phyloP scores from a whole-genome alignment of 192 early-diverging fungal genomes.

The Pilobolus umbonatus region DNA sequence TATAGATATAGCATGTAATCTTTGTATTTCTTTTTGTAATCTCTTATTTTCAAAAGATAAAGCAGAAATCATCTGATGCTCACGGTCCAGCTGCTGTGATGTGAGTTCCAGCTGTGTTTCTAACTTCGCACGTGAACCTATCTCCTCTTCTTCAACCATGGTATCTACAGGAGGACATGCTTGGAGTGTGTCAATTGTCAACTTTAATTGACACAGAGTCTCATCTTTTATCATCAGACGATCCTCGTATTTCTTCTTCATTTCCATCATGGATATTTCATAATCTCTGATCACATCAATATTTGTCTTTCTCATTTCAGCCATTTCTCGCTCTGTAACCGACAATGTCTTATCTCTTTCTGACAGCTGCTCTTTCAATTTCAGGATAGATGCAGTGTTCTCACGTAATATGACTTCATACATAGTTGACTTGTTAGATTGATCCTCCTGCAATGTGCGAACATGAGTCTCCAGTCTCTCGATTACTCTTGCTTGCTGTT shows the following conservation, averaged over 20 bases:
- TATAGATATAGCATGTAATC: not conserved
- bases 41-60: not conserved
- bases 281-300: slow-evolving; percentile 39
- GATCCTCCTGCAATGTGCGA: slow-evolving; percentile 5
- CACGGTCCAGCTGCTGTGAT: slow-evolving; percentile 9
- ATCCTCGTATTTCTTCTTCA: slow-evolving; percentile 29
- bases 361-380: slow-evolving; percentile 12
- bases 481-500: slow-evolving; percentile 14
- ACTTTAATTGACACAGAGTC: no score
- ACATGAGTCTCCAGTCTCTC: slow-evolving; percentile 14
- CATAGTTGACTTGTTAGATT: not conserved
- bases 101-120: slow-evolving; percentile 31
- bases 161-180: not conserved
- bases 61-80: not conserved
- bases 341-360: slow-evolving; percentile 16
- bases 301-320: slow-evolving; percentile 33
- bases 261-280: slow-evolving; percentile 34
- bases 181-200: no score
- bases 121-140: slow-evolving; percentile 7
- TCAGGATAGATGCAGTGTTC: slow-evolving; percentile 28
- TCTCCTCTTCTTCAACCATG: not conserved
- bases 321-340: slow-evolving; percentile 29
- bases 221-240: slow-evolving; percentile 25
- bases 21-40: slow-evolving; percentile 1
- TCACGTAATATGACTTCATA: slow-evolving; percentile 10